A percentile compares a stretch with the other conserved stretches of the same genome.
These are phyloP conservation scores for Cronartium quercuum DNA, from an alignment of 1,284 basidiomycete species.

Conservation along the genomic window DNA sequence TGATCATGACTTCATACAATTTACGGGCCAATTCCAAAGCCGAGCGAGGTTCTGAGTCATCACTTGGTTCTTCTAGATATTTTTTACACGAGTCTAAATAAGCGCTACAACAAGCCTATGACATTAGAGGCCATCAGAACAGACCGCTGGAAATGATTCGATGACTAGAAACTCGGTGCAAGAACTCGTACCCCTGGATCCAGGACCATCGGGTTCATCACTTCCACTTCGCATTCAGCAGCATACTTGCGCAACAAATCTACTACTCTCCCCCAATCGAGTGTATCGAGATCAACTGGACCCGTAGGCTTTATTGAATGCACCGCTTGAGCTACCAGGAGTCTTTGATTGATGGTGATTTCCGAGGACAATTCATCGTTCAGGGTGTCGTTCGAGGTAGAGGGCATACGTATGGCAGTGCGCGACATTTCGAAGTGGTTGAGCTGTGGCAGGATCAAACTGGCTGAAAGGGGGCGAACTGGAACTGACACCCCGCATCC, in stretches of 20 bases:
- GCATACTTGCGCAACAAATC: neutral
- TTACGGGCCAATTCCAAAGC: neutral
- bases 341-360: neutral
- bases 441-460: too few species aligned
- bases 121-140: neutral
- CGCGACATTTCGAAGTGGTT: too few species aligned
- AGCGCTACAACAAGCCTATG: neutral
- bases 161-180: neutral
- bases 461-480: too few species aligned
- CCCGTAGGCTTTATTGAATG: neutral
- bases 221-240: neutral
- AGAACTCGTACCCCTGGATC: neutral
- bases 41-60: neutral
- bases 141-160: neutral
- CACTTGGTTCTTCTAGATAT: neutral
- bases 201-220: neutral
- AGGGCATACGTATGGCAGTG: too few species aligned
- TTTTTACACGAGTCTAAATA: neutral
- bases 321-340: neutral
- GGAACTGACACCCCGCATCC: too few species aligned
- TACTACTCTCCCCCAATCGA: neutral
- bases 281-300: neutral
- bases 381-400: neutral
- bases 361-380: neutral
- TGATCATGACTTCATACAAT: neutral